Conservation (phyloP, 805 yeast species). For the Ascoidea asiatica region DNA sequence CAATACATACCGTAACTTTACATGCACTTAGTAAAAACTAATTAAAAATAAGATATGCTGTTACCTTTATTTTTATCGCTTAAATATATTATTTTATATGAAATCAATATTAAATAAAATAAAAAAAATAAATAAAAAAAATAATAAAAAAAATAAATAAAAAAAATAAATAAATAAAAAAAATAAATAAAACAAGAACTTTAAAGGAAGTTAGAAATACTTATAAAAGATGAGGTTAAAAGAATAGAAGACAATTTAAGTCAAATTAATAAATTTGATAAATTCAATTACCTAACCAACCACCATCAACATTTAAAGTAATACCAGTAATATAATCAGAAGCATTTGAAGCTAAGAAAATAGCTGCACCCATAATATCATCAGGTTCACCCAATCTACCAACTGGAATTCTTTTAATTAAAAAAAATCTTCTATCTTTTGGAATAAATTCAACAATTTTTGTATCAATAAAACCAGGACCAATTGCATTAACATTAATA, state of each 20-base stretch:
- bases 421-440: constrained; percentile 12
- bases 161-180: neutral
- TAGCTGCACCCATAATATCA: constrained; percentile 27
- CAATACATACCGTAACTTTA: too few relatives aligned
- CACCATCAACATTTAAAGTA: constrained; percentile 21
- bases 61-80: too few relatives aligned
- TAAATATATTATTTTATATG: neutral
- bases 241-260: neutral
- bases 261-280: constrained; percentile 12
- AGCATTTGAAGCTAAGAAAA: constrained; percentile 35
- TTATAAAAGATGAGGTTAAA: neutral
- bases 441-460: constrained; percentile 15
- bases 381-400: constrained; percentile 35
- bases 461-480: constrained; percentile 21
- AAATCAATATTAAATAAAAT: too few relatives aligned
- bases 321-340: constrained; percentile 39
- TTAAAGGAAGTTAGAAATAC: neutral
- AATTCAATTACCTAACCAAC: constrained; percentile 22
- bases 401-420: constrained; percentile 27
- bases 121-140: too few relatives aligned
- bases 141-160: too few relatives aligned
- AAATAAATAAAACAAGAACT: neutral
- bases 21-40: too few relatives aligned
- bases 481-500: constrained; percentile 20
- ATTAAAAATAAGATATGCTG: too few relatives aligned